Conservation (phyloP, 495 filamentous ascomycete genomes). For the Penicillium waksmanii region DNA sequence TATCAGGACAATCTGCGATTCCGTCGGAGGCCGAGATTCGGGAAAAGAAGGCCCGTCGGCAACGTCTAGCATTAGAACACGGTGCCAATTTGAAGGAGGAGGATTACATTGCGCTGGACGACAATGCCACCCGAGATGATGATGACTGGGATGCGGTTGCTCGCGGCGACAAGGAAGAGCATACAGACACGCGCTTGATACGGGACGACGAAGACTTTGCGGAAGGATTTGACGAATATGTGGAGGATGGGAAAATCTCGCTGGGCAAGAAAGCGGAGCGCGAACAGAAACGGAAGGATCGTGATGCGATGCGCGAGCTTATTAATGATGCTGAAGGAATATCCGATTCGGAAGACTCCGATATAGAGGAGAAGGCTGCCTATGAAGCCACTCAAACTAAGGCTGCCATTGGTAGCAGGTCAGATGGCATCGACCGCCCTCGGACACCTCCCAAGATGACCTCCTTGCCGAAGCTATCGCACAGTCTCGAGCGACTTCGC, state of each 20-base stretch:
- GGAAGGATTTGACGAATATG: slow-evolving; percentile 92
- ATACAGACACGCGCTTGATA: slow-evolving; percentile 70
- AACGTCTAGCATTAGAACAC: slow-evolving; percentile 74
- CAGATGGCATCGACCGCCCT: slow-evolving; percentile 45
- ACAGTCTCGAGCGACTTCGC: slow-evolving; percentile 53
- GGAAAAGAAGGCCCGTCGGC: slow-evolving; percentile 88
- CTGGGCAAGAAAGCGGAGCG: slow-evolving; percentile 80
- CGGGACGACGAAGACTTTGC: slow-evolving; percentile 91
- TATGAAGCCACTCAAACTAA: slow-evolving; percentile 89
- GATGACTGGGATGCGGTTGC: slow-evolving; percentile 49
- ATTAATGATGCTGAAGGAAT: slow-evolving; percentile 78
- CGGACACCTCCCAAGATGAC: slow-evolving; percentile 62
- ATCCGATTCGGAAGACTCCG: slow-evolving; percentile 72
- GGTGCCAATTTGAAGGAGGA: slow-evolving; percentile 69
- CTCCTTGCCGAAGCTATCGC: slow-evolving; percentile 56
- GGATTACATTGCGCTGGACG: slow-evolving; percentile 79
- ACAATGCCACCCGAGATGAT: slow-evolving; percentile 43
- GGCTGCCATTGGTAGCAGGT: slow-evolving; percentile 74
- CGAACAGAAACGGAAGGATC: slow-evolving; percentile 67
- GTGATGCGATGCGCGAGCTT: slow-evolving; percentile 78
- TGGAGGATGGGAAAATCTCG: slow-evolving; percentile 79
- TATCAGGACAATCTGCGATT: slow-evolving; percentile 53
- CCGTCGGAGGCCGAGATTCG: slow-evolving; percentile 86
- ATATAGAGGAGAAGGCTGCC: slow-evolving; percentile 76
- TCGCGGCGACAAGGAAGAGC: slow-evolving; percentile 41